Conservation (phyloP, 768 basidiomycete species). For the Phlebiopsis flavidoalba region DNA sequence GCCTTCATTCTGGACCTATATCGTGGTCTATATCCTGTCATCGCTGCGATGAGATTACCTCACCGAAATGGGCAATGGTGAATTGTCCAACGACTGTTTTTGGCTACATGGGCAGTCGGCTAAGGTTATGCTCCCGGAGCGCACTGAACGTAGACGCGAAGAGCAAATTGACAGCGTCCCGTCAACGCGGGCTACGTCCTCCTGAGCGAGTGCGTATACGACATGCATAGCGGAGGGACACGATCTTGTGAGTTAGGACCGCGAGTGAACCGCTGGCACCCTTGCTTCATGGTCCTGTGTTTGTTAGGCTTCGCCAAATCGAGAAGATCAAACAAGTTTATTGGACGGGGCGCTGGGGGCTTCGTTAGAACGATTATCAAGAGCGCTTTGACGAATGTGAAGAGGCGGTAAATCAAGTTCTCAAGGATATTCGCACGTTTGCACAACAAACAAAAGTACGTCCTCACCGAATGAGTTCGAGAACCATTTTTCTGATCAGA, state of each 20-base stretch:
- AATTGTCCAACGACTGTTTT: constrained; percentile 79
- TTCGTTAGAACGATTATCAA: constrained; percentile 67
- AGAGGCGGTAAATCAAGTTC: constrained; percentile 52
- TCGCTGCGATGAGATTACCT: constrained; percentile 40
- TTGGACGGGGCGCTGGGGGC: constrained; percentile 52
- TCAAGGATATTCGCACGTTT: constrained; percentile 58
- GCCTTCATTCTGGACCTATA: constrained; percentile 71
- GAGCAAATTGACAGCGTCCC: constrained; percentile 50
- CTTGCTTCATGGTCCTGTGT: neutral
- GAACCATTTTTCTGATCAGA: neutral
- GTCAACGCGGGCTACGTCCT: constrained; percentile 44
- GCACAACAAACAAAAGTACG: constrained; percentile 70
- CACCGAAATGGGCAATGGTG: constrained; percentile 56
- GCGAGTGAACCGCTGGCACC: neutral
- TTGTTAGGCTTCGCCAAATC: constrained; percentile 45
- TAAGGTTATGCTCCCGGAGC: constrained; percentile 24
- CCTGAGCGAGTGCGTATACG: constrained; percentile 65
- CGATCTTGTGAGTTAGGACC: constrained; percentile 49
- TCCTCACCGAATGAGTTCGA: neutral
- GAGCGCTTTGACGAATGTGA: constrained; percentile 76
- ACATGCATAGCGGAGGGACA: too few relatives aligned
- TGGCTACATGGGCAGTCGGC: constrained; percentile 56
- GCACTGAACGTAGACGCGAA: constrained; percentile 16
- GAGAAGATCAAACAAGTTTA: constrained; percentile 41
- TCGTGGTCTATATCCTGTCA: constrained; percentile 72